These are phyloP conservation scores for Heracleum sosnowskyi DNA, from an alignment of 129 eudicot species.

Conservation along the genomic window DNA sequence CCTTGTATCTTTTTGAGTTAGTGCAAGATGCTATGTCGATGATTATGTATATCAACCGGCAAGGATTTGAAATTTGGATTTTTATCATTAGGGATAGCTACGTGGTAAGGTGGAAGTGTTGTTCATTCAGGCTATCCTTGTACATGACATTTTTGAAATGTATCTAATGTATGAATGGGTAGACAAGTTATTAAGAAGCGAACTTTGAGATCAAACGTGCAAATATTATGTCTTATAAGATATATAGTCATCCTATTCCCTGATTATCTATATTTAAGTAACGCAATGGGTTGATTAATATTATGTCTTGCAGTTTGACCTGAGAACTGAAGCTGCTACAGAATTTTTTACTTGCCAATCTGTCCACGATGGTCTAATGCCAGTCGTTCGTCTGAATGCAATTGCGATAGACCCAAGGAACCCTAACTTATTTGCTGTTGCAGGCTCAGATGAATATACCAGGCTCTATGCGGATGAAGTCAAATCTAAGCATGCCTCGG, in stretches of 20 bases:
- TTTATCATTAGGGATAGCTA: background rate
- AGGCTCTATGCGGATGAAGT: slow-evolving; percentile 71
- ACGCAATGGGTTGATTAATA: background rate
- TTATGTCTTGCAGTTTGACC: no score
- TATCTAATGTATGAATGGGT: background rate
- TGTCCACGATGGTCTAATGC: slow-evolving; percentile 18
- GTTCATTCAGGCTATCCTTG: background rate
- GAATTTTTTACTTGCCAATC: no score
- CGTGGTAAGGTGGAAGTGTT: background rate
- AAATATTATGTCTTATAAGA: background rate
- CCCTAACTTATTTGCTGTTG: slow-evolving; percentile 59
- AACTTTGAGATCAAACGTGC: background rate
- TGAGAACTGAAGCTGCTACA: no score
- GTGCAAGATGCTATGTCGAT: background rate
- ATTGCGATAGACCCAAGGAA: slow-evolving; percentile 63
- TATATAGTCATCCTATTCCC: background rate
- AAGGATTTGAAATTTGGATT: no score
- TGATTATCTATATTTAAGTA: background rate
- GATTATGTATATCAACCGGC: background rate
- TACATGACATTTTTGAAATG: background rate
- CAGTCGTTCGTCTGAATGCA: slow-evolving; percentile 41
- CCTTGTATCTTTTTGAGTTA: background rate
- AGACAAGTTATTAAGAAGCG: background rate
- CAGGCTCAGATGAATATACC: slow-evolving; percentile 56
- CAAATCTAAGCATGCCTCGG: no score